A percentile compares a stretch with the other conserved stretches of the same genome.
These are phyloP conservation scores for Hemerocallis citrina DNA, from an alignment of 106 monocot genomes.

Conservation along the genomic window DNA sequence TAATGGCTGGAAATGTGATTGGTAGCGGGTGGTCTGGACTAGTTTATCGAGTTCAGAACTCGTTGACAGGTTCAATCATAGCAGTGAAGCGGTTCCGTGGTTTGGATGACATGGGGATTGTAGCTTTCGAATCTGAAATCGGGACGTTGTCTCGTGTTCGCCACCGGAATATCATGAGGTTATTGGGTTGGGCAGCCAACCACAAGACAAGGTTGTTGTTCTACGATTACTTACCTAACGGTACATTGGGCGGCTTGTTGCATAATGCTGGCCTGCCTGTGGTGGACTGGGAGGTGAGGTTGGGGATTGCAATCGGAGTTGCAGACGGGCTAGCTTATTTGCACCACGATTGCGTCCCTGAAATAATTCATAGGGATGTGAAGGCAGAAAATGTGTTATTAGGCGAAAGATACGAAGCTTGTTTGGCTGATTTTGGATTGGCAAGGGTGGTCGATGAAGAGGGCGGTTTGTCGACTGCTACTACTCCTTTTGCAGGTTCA, in stretches of 20 bases:
- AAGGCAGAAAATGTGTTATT: conserved; percentile 76
- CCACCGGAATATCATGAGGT: conserved; percentile 67
- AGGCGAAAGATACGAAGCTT: conserved; percentile 68
- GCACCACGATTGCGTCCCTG: conserved; percentile 80
- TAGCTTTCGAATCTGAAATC: conserved; percentile 56
- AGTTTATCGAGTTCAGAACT: conserved; percentile 39
- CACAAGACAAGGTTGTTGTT: conserved; percentile 41
- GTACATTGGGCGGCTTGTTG: conserved; percentile 40
- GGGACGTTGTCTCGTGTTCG: conserved; percentile 39
- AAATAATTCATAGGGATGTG: conserved; percentile 74
- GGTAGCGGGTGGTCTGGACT: conserved; percentile 64
- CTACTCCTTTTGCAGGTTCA: conserved; percentile 56
- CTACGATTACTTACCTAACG: conserved; percentile 76
- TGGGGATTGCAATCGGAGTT: conserved; percentile 59
- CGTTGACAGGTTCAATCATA: conserved; percentile 28
- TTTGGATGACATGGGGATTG: conserved; percentile 28
- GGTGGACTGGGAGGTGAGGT: conserved; percentile 64
- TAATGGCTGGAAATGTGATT: conserved; percentile 39
- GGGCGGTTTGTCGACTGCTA: conserved; percentile 7
- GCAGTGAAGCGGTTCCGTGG: conserved; percentile 70
- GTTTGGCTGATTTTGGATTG: conserved; percentile 75
- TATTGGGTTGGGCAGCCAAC: conserved; percentile 71
- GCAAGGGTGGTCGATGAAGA: conserved; percentile 30
- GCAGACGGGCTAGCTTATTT: conserved; percentile 79
- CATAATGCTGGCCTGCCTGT: conserved; percentile 28